A percentile compares a stretch with the other conserved stretches of the same genome.
phyloP scores from a whole-genome alignment of 2,329 filamentous ascomycete genomes.

The Aspergillus luchuensis region DNA sequence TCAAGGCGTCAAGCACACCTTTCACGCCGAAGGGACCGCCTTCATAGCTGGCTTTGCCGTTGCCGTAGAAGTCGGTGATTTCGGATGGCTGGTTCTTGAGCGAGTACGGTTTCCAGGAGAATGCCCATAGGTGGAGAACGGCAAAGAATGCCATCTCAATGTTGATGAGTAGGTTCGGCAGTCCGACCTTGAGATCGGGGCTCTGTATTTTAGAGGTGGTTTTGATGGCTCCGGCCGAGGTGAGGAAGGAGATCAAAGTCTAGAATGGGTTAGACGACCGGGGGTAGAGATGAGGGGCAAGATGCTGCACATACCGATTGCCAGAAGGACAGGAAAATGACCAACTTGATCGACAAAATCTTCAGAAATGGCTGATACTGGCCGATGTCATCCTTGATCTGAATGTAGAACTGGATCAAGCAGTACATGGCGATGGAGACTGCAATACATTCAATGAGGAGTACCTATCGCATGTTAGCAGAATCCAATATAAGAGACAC shows the following conservation, averaged over 20 bases:
- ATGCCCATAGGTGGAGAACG: slow-evolving; percentile 78
- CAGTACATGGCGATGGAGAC: slow-evolving; percentile 88
- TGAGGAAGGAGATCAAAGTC: slow-evolving; percentile 63
- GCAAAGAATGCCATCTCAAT: slow-evolving; percentile 84
- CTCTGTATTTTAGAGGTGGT: slow-evolving; percentile 64
- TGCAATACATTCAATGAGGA: slow-evolving; percentile 69
- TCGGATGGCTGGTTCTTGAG: slow-evolving; percentile 52
- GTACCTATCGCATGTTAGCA: slow-evolving; percentile 50
- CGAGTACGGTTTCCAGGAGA: slow-evolving; percentile 72
- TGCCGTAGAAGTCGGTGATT: slow-evolving; percentile 45
- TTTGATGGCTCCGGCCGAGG: slow-evolving; percentile 64
- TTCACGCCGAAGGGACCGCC: slow-evolving; percentile 66
- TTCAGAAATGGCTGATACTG: slow-evolving; percentile 76
- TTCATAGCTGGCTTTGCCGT: slow-evolving; percentile 56
- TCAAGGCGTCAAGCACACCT: slow-evolving; percentile 72
- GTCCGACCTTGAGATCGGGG: slow-evolving; percentile 77
- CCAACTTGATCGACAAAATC: slow-evolving; percentile 82
- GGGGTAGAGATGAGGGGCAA: neutral
- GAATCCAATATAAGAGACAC: neutral
- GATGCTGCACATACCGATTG: slow-evolving; percentile 55
- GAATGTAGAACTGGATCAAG: slow-evolving; percentile 82
- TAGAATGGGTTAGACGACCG: slow-evolving; percentile 18
- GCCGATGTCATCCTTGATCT: slow-evolving; percentile 68
- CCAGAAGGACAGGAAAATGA: slow-evolving; percentile 92
- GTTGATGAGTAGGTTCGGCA: slow-evolving; percentile 75